Evolutionary conservation across 1,139 yeast species (phyloP).

Genomic region (Arxiozyma telluris): DNA sequence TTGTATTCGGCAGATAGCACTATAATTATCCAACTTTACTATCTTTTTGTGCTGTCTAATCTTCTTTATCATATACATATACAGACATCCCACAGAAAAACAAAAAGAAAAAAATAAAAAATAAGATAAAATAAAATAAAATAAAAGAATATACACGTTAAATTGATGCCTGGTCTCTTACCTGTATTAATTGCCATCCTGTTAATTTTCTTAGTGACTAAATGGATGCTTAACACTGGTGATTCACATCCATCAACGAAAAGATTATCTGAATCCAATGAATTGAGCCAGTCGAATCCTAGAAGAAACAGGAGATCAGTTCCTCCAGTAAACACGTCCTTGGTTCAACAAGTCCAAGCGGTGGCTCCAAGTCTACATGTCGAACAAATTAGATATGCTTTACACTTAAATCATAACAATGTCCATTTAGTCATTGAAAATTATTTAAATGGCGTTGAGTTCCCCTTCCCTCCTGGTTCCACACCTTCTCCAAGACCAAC

Average conservation of each 20-base stretch:
- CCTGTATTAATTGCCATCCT: conserved; percentile 13
- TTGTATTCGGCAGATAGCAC: neutral
- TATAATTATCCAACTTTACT: neutral
- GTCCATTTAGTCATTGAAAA: conserved; percentile 73
- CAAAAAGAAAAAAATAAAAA: no score
- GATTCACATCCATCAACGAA: conserved; percentile 17
- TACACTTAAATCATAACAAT: conserved; percentile 55
- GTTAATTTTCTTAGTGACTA: conserved; percentile 20
- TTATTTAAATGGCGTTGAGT: conserved; percentile 51
- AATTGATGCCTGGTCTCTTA: neutral
- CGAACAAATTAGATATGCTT: conserved; percentile 59
- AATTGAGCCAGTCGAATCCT: conserved; percentile 4
- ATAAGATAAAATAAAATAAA: no score
- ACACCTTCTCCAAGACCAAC: neutral
- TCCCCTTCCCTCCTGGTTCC: conserved; percentile 56
- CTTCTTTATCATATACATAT: neutral
- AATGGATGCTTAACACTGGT: conserved; percentile 19
- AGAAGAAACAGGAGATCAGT: neutral
- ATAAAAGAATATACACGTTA: conserved; percentile 5
- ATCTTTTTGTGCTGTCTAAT: no score
- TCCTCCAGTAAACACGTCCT: neutral
- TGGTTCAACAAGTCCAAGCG: conserved; percentile 70
- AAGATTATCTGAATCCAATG: conserved; percentile 1
- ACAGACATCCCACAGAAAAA: conserved; percentile 6
- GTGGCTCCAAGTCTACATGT: conserved; percentile 66